Evolutionary conservation across 2,329 filamentous ascomycete species (phyloP).

Genomic region (Thermoascus crustaceus): DNA sequence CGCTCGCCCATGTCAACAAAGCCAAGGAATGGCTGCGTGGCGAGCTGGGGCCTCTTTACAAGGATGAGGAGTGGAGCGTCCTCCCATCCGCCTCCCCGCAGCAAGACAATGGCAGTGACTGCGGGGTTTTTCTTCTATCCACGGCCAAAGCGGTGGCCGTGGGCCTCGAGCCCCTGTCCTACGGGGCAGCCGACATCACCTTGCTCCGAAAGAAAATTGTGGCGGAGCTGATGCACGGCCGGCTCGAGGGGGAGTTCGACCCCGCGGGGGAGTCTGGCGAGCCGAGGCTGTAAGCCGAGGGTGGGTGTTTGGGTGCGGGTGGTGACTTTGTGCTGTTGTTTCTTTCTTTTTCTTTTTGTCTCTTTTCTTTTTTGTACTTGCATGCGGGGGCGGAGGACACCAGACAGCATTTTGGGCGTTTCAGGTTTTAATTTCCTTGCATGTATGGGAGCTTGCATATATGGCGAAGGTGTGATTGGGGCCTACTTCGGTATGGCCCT

Average conservation of each 20-base stretch:
- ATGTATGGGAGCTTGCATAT: neutral
- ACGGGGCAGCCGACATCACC: conserved; percentile 32
- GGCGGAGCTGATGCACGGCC: conserved; percentile 40
- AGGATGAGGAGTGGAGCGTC: conserved; percentile 37
- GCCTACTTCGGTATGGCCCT: conserved; percentile 2
- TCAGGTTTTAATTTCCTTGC: conserved; percentile 3
- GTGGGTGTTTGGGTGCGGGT: neutral
- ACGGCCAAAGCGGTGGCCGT: conserved; percentile 41
- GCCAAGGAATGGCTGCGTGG: conserved; percentile 35
- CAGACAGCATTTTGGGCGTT: conserved; percentile 1
- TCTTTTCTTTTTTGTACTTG: conserved; percentile 5
- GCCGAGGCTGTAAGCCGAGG: conserved; percentile 16
- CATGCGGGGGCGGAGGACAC: conserved; percentile 1
- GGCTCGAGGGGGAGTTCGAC: conserved; percentile 35
- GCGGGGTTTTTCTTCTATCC: conserved; percentile 43
- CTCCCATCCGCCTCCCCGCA: conserved; percentile 33
- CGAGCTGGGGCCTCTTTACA: conserved; percentile 34
- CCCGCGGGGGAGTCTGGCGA: conserved; percentile 17
- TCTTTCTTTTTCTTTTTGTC: conserved; percentile 4
- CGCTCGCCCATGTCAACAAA: conserved; percentile 23
- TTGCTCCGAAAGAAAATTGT: conserved; percentile 39
- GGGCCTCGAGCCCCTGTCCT: conserved; percentile 35
- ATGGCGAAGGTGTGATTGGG: neutral
- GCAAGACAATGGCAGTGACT: conserved; percentile 42
- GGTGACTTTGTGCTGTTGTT: neutral